Conservation (phyloP, 2,329 filamentous ascomycete genomes). For the Cladobotryum mycophilum region DNA sequence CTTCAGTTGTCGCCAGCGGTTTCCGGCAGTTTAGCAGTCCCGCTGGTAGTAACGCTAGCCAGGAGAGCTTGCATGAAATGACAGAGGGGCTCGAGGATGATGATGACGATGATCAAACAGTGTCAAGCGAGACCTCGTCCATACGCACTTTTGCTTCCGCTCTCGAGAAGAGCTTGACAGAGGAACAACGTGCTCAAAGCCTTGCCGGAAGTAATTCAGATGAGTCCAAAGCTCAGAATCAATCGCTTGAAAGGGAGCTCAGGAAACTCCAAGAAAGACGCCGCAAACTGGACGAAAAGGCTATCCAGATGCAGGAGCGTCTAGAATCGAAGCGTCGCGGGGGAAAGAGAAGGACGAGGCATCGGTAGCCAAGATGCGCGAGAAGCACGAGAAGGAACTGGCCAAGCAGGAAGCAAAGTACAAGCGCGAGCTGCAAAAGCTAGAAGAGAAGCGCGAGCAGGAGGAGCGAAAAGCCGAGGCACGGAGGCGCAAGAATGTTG, state of each 20-base stretch:
- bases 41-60: slow-evolving; percentile 20
- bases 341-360: slow-evolving; percentile 43
- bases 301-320: slow-evolving; percentile 49
- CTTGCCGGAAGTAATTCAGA: slow-evolving; percentile 29
- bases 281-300: slow-evolving; percentile 56
- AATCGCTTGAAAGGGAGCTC: slow-evolving; percentile 53
- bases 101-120: slow-evolving; percentile 18
- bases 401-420: slow-evolving; percentile 63
- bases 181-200: slow-evolving; percentile 22
- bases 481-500: slow-evolving; percentile 41
- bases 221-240: slow-evolving; percentile 29
- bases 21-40: slow-evolving; percentile 25
- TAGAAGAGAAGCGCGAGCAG: slow-evolving; percentile 56
- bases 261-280: slow-evolving; percentile 56
- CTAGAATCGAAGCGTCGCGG: slow-evolving; percentile 39
- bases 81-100: slow-evolving; percentile 23
- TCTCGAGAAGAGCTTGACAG: slow-evolving; percentile 29
- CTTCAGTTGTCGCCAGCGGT: slow-evolving; percentile 37
- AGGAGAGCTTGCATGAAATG: slow-evolving; percentile 20
- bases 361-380: slow-evolving; percentile 50
- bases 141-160: slow-evolving; percentile 45
- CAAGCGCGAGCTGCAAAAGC: slow-evolving; percentile 55
- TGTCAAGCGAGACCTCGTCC: slow-evolving; percentile 39
- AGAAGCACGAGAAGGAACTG: slow-evolving; percentile 57
- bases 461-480: slow-evolving; percentile 57